phyloP scores from a whole-genome alignment of 2,329 filamentous ascomycete species.

The Epichloe sibirici region DNA sequence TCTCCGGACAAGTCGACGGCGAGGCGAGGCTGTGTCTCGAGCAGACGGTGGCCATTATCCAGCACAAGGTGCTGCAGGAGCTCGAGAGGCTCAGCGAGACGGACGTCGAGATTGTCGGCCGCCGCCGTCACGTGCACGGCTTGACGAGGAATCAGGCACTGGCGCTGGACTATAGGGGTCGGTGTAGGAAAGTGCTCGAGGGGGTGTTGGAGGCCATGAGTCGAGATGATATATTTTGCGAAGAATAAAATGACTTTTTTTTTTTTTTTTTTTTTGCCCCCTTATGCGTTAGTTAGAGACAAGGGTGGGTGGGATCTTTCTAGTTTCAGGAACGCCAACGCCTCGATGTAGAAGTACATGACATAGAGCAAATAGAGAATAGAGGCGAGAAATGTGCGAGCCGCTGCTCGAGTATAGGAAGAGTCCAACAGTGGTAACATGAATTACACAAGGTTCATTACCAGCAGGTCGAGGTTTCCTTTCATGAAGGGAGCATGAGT shows the following conservation, averaged over 20 bases:
- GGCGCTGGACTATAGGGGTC: conserved; percentile 34
- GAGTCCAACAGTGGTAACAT: no score
- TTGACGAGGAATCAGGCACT: conserved; percentile 34
- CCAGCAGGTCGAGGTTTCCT: no score
- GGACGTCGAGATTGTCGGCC: conserved; percentile 30
- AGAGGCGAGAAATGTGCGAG: no score
- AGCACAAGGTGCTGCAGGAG: conserved; percentile 29
- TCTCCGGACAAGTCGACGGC: conserved; percentile 18
- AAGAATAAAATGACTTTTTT: background rate
- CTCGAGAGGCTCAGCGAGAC: conserved; percentile 34
- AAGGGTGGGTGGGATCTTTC: no score
- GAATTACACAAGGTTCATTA: no score
- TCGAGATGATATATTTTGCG: conserved; percentile 16
- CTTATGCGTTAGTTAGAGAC: no score
- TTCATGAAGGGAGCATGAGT: no score
- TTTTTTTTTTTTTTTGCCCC: background rate
- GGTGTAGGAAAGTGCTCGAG: conserved; percentile 36
- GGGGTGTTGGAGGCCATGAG: conserved; percentile 30
- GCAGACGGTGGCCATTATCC: conserved; percentile 28
- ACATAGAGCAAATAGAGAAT: no score
- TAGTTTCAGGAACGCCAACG: no score
- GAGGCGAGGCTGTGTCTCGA: conserved; percentile 18
- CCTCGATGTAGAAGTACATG: no score
- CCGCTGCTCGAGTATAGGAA: no score
- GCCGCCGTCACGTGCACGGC: conserved; percentile 23